phyloP scores from a whole-genome alignment of 225 moss, liverwort and hornwort genomes.

The Pleurozium schreberi region DNA sequence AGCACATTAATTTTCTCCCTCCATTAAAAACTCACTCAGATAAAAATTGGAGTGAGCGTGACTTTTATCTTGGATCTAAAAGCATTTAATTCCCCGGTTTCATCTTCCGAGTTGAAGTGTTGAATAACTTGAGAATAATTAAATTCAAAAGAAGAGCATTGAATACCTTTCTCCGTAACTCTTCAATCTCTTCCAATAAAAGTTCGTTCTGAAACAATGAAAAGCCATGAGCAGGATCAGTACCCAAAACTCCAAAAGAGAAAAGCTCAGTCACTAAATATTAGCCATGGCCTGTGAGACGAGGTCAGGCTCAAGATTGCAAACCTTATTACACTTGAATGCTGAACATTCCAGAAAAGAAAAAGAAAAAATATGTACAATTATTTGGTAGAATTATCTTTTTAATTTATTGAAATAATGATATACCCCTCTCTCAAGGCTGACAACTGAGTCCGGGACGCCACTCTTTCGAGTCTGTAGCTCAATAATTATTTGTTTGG shows the following conservation, averaged over 20 bases:
- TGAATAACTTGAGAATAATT: background rate
- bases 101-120: background rate
- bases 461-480: background rate
- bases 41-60: too few relatives aligned
- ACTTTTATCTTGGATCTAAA: too few relatives aligned
- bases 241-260: background rate
- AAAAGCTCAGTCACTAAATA: background rate
- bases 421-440: background rate
- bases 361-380: too few relatives aligned
- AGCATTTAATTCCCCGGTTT: background rate
- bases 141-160: background rate
- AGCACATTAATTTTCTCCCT: too few relatives aligned
- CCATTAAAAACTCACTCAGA: too few relatives aligned
- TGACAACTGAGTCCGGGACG: background rate
- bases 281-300: background rate
- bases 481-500: too few relatives aligned
- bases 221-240: background rate
- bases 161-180: slow-evolving; percentile 70
- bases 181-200: slow-evolving; percentile 72
- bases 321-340: background rate
- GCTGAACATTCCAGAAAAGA: background rate
- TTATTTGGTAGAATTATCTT: background rate
- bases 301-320: background rate
- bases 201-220: slow-evolving; percentile 56
- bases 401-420: background rate